Percentiles rank a stretch among this genome's conserved stretches.
These are phyloP conservation scores for Fraxinus pennsylvanica DNA, from an alignment of 257 asterid genomes.

Conservation along the genomic window DNA sequence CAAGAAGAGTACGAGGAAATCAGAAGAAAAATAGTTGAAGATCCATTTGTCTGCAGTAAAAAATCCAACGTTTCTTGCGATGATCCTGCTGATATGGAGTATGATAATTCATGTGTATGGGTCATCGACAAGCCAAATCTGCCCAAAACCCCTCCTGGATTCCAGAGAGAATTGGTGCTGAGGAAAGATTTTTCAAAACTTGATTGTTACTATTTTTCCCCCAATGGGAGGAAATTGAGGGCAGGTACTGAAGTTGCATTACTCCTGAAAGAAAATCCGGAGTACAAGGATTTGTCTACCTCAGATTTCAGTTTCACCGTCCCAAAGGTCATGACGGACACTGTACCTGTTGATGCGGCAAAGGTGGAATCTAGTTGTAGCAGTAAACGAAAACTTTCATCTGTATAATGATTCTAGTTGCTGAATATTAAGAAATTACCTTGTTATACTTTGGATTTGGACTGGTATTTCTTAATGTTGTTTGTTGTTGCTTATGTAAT, in stretches of 20 bases:
- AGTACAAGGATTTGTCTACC: conserved; percentile 29
- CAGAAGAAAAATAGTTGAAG: conserved; percentile 45
- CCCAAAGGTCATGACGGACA: conserved; percentile 52
- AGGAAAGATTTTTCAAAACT: conserved; percentile 39
- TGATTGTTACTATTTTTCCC: conserved; percentile 20
- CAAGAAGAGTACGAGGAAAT: conserved; percentile 49
- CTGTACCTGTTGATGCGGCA: conserved; percentile 25
- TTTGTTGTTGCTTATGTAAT: neutral
- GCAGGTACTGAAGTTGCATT: conserved; percentile 34
- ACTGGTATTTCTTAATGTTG: neutral
- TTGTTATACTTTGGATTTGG: neutral
- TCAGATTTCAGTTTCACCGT: conserved; percentile 49
- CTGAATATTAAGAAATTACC: neutral
- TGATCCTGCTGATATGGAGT: conserved; percentile 50
- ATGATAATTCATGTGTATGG: conserved; percentile 45
- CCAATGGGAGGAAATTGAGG: conserved; percentile 54
- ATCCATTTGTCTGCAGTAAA: conserved; percentile 56
- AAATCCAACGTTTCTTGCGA: conserved; percentile 36
- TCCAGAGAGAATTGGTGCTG: conserved; percentile 39
- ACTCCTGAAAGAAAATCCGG: conserved; percentile 41
- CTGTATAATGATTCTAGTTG: neutral
- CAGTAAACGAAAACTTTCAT: neutral
- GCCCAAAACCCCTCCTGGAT: conserved; percentile 60
- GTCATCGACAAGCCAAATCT: conserved; percentile 54
- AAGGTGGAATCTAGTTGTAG: neutral